Percentiles rank a stretch among this genome's conserved stretches.
phyloP scores from a whole-genome alignment of 441 rosid species.

The Arabidopsis lyrata region DNA sequence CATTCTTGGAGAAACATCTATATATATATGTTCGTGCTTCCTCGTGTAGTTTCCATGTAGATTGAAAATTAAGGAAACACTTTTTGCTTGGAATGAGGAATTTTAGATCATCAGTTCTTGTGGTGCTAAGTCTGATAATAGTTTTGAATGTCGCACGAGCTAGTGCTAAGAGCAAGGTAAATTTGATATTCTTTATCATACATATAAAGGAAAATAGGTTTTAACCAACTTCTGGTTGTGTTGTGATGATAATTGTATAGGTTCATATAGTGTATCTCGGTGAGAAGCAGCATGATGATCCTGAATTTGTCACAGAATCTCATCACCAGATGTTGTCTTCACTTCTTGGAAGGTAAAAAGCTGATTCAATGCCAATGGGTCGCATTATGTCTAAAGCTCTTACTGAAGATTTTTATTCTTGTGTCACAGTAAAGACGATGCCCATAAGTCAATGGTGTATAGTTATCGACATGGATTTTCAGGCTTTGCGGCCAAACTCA shows the following conservation, averaged over 20 bases:
- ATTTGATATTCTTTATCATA: neutral
- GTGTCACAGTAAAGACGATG: constrained; percentile 52
- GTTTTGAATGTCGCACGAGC: neutral
- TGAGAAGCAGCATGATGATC: constrained; percentile 29
- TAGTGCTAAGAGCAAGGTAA: constrained; percentile 36
- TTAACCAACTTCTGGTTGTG: neutral
- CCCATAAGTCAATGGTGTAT: constrained; percentile 54
- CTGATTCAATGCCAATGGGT: neutral
- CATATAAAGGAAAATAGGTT: no score
- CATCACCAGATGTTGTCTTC: constrained; percentile 6
- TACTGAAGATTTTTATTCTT: neutral
- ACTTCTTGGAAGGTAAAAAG: constrained; percentile 31
- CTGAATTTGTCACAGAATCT: constrained; percentile 20
- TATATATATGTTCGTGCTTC: neutral
- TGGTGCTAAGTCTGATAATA: constrained; percentile 25
- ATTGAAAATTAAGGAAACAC: neutral
- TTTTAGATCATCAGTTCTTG: neutral
- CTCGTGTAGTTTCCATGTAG: neutral
- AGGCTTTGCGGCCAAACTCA: constrained; percentile 61
- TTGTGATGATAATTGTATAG: neutral
- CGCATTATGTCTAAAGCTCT: neutral
- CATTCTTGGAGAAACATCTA: neutral
- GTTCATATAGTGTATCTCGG: constrained; percentile 29
- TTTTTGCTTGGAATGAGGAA: constrained; percentile 9
- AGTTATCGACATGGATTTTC: constrained; percentile 66